phyloP scores from a whole-genome alignment of 495 filamentous ascomycete species.

The Cairneyella variabilis region DNA sequence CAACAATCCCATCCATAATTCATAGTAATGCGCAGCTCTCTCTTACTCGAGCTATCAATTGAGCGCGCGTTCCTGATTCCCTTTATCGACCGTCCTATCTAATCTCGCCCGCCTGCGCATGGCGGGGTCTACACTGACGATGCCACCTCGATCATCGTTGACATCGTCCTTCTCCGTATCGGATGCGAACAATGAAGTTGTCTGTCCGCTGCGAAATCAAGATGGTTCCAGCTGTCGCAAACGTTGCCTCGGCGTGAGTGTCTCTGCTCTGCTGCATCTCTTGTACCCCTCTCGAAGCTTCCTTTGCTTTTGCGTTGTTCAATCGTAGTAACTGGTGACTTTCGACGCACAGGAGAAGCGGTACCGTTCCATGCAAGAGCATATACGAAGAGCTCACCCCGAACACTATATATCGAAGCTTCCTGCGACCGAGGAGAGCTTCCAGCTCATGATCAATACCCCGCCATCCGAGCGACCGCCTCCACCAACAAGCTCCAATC shows the following conservation, averaged over 20 bases:
- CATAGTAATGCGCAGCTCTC: constrained; percentile 11
- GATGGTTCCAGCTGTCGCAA: constrained; percentile 98
- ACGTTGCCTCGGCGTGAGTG: constrained; percentile 92
- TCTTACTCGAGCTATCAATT: constrained; percentile 15
- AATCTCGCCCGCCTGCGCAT: constrained; percentile 30
- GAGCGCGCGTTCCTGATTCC: constrained; percentile 4
- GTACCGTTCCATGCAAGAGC: constrained; percentile 99
- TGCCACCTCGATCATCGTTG: constrained; percentile 85
- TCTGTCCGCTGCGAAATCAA: constrained; percentile 92
- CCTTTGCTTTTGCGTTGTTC: constrained; percentile 15
- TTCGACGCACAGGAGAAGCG: constrained; percentile 73
- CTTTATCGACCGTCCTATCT: constrained; percentile 15
- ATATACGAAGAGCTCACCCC: constrained; percentile 95
- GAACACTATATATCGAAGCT: constrained; percentile 98
- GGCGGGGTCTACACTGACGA: constrained; percentile 58
- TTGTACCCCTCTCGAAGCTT: constrained; percentile 21
- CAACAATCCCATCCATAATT: background rate
- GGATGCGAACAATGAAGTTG: constrained; percentile 90
- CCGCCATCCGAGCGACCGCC: constrained; percentile 78
- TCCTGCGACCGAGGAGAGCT: constrained; percentile 97
- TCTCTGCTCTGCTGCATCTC: constrained; percentile 22
- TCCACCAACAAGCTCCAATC: constrained; percentile 35
- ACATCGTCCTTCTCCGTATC: constrained; percentile 89
- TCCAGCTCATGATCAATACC: constrained; percentile 89
- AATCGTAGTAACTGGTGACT: constrained; percentile 28